Evolutionary conservation across 129 eudicot genomes (phyloP), one percentile per base, ranked within the genome.

Genomic region (Flaveria bidentis): DNA sequence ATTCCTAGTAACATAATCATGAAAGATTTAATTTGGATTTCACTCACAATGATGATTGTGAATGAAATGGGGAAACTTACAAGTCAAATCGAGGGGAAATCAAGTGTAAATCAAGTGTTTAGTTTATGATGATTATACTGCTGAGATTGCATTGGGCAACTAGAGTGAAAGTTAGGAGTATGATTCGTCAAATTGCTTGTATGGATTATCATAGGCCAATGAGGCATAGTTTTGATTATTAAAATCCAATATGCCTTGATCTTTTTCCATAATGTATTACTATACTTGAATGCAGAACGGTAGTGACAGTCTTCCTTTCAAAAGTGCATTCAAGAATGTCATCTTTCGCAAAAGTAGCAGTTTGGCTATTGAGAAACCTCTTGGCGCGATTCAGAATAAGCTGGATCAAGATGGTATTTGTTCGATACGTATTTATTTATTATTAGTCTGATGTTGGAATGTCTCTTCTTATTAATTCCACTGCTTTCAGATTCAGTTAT

Each of bases 241-340:
- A 36, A 5, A 36, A 36, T 5, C 41, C 41, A 5, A 5, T 36
- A 36, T 55, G 33, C 20, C n/a, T 12, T 49, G 2, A 49, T 2
- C 16, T 49, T 49, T 49, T 49, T 49, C n/a, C 14, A 62, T 36
- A 26, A 51, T 20, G 20, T 39, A 67, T 44, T 50, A 17, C 5
- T 33, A 26, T 74, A 25, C 58, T 23, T 80, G 57, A 71, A 26
- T 82, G 82, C 92, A 94, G 99, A 84, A 83, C 26, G 97, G 93
- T 74, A 87, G 96, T 18, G 99, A 94, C 55, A 82, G 85, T 73
- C 85, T 94, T 44, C 96, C 97, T 76, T 89, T 82, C 56, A 91
- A 78, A 83, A 94, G 87, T 85, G 99, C 97, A 66, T 94, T 94
- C 81, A 94, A 91, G 76, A 55, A 94, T 79, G 99, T 91, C 80